Conservation (phyloP, 2,329 filamentous ascomycete genomes). For the Talaromyces sp. region DNA sequence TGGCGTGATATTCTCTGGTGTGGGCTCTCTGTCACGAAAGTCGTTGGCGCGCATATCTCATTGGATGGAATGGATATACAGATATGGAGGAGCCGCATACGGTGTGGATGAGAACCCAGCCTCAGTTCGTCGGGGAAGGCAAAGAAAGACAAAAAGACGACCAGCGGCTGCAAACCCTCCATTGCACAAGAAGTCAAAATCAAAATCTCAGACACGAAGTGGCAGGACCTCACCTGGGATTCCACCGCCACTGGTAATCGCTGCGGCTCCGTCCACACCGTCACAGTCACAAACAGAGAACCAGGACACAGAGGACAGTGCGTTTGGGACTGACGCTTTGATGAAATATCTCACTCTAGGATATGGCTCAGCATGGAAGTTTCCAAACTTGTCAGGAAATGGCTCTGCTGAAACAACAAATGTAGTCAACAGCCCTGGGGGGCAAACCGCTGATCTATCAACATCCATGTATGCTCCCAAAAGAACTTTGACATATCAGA, state of each 20-base stretch:
- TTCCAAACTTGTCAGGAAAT: conserved; percentile 25
- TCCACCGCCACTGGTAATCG: conserved; percentile 37
- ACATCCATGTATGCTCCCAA: background rate
- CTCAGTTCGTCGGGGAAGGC: conserved; percentile 50
- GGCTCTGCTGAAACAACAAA: conserved; percentile 21
- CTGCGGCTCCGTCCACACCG: conserved; percentile 12
- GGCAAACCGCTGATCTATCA: background rate
- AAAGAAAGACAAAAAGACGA: conserved; percentile 25
- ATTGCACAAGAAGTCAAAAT: conserved; percentile 7
- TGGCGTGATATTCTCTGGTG: conserved; percentile 79
- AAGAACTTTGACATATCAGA: background rate
- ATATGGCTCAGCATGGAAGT: conserved; percentile 44
- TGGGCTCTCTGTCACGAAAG: conserved; percentile 63
- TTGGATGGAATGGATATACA: conserved; percentile 87
- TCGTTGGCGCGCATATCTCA: conserved; percentile 68
- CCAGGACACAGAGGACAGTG: conserved; percentile 20
- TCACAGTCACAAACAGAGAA: conserved; percentile 16
- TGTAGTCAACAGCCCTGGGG: conserved; percentile 17
- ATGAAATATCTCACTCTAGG: conserved; percentile 47
- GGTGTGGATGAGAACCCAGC: conserved; percentile 74
- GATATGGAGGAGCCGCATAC: conserved; percentile 76
- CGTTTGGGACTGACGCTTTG: conserved; percentile 38
- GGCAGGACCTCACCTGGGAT: conserved; percentile 33
- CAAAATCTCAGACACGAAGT: conserved; percentile 16
- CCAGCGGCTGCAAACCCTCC: conserved; percentile 1